Evolutionary conservation across 176 grass and related monocot genomes (phyloP).

Genomic region (Carex scoparia): DNA sequence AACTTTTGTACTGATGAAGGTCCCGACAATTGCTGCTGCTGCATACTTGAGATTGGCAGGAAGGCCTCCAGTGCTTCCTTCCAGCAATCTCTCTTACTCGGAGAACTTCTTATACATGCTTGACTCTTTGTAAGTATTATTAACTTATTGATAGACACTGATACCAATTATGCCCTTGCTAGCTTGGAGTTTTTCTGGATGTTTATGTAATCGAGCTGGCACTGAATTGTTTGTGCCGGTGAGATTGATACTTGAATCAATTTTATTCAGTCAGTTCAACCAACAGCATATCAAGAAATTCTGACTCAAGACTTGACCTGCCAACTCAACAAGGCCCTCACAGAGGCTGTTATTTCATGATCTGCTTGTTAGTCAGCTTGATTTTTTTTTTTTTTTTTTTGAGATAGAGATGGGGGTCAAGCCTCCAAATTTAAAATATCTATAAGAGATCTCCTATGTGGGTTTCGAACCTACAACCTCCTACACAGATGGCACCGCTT

Average conservation of each 20-base stretch:
- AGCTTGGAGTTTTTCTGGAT: not conserved
- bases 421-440: too few species aligned
- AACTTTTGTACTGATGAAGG: constrained; percentile 25
- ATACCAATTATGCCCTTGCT: constrained; percentile 4
- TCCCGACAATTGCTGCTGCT: constrained; percentile 86
- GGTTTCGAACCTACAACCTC: too few species aligned
- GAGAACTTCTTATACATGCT: constrained; percentile 97
- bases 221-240: not conserved
- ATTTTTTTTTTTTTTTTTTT: too few species aligned
- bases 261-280: not conserved
- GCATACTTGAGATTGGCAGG: constrained; percentile 90
- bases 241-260: not conserved
- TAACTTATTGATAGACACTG: not conserved
- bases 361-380: not conserved
- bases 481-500: too few species aligned
- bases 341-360: not conserved
- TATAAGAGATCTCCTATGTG: too few species aligned
- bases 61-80: constrained; percentile 80
- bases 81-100: constrained; percentile 81
- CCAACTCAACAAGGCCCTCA: not conserved
- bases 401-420: too few species aligned
- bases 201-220: not conserved
- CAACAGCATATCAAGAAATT: not conserved
- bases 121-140: constrained; percentile 75
- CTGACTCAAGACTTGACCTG: not conserved